phyloP scores from a whole-genome alignment of 1,139 yeast species.

The Lodderomyces jiufengensis region DNA sequence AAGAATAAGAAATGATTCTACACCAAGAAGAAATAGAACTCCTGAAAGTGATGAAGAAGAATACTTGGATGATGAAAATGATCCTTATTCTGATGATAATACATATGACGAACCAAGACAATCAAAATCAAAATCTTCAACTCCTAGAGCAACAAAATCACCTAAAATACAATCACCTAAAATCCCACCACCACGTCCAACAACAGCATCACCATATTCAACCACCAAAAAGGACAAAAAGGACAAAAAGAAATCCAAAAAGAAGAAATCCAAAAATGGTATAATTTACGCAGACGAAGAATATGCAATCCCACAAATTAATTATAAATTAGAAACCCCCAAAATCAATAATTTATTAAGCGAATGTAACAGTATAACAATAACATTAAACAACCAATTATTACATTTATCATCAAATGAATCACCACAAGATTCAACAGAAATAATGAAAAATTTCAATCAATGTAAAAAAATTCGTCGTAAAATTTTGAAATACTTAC shows the following conservation, averaged over 20 bases:
- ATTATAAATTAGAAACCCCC: constrained; percentile 70
- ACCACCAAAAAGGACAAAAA: constrained; percentile 4
- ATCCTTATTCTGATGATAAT: constrained; percentile 4
- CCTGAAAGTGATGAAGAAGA: constrained; percentile 1
- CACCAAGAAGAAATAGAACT: background rate
- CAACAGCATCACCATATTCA: constrained; percentile 21
- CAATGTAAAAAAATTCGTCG: constrained; percentile 76
- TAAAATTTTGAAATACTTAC: constrained; percentile 74
- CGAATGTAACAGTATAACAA: constrained; percentile 71
- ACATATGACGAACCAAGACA: background rate
- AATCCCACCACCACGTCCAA: constrained; percentile 31
- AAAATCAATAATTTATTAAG: constrained; percentile 67
- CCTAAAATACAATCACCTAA: constrained; percentile 9
- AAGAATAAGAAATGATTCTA: constrained; percentile 1
- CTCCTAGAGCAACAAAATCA: constrained; percentile 15
- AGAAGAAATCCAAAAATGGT: constrained; percentile 19
- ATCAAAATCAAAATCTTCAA: constrained; percentile 13
- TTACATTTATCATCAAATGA: constrained; percentile 50
- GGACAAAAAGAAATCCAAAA: constrained; percentile 17
- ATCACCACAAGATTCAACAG: constrained; percentile 59
- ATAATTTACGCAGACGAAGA: constrained; percentile 49
- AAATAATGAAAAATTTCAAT: constrained; percentile 60
- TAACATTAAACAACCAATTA: constrained; percentile 66
- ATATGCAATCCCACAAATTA: constrained; percentile 64
- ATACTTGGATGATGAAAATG: background rate